phyloP scores from a whole-genome alignment of 345 rosid species.

The Syzygium oleosum region DNA sequence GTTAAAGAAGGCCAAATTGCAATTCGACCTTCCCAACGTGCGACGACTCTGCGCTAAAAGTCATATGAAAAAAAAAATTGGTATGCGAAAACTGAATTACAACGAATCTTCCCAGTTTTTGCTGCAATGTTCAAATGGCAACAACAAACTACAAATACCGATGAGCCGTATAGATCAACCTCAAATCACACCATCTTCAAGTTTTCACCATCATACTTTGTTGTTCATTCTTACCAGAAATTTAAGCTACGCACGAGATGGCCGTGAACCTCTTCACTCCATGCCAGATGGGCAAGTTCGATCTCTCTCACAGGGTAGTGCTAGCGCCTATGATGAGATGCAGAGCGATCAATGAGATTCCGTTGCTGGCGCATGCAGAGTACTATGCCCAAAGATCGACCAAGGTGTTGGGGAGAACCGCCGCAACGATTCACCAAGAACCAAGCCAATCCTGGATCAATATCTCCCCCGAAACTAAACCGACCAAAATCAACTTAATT shows the following conservation, averaged over 20 bases:
- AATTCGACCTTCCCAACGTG: not conserved
- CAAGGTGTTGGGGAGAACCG: too few relatives aligned
- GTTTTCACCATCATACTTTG: too few relatives aligned
- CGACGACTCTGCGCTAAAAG: not conserved
- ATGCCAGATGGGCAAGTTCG: conserved; percentile 54
- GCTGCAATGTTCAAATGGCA: not conserved
- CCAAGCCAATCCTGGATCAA: too few relatives aligned
- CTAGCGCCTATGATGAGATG: conserved; percentile 89
- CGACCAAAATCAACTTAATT: too few relatives aligned
- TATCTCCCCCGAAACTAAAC: too few relatives aligned
- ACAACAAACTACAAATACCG: not conserved
- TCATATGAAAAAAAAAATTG: not conserved
- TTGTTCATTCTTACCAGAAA: too few relatives aligned
- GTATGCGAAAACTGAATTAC: not conserved
- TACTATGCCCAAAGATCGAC: conserved; percentile 84
- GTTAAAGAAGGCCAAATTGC: not conserved
- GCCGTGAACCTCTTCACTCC: conserved; percentile 43
- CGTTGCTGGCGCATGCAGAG: conserved; percentile 51
- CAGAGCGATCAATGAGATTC: conserved; percentile 68
- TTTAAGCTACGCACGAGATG: too few relatives aligned
- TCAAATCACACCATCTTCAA: too few relatives aligned
- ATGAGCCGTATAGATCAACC: too few relatives aligned
- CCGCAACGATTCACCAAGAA: too few relatives aligned
- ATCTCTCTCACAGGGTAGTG: conserved; percentile 82
- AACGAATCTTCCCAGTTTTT: not conserved